These are phyloP conservation scores for Paxillus ammoniavirescens DNA, from an alignment of 768 basidiomycete genomes.

Conservation along the genomic window DNA sequence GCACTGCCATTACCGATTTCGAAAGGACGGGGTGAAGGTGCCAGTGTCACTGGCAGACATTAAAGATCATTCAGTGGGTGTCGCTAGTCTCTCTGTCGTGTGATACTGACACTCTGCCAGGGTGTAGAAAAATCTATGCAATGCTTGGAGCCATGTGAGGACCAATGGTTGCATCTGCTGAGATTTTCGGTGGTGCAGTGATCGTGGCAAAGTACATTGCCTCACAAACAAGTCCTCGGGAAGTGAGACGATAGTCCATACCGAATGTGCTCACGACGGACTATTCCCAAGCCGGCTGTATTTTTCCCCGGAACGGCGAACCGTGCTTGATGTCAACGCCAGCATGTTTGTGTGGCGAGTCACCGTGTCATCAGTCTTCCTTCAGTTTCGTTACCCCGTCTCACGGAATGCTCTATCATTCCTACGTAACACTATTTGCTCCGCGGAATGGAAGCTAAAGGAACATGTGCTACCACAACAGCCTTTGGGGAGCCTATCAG, in stretches of 20 bases:
- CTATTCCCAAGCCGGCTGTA: neutral
- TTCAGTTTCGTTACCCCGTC: neutral
- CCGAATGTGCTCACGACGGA: neutral
- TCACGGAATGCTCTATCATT: conserved; percentile 1
- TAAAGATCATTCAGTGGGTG: conserved; percentile 2
- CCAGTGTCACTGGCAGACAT: too few relatives aligned
- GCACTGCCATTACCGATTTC: conserved; percentile 38
- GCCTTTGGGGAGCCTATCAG: conserved; percentile 13
- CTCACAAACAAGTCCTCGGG: neutral
- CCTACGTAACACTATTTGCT: conserved; percentile 2
- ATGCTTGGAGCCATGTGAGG: neutral
- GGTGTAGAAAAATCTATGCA: neutral
- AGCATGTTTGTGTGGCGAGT: neutral
- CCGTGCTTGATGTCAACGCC: neutral
- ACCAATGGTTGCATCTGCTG: neutral
- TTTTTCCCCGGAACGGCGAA: neutral
- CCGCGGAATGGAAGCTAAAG: conserved; percentile 23
- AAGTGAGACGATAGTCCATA: neutral
- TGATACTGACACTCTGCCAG: neutral
- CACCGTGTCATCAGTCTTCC: neutral
- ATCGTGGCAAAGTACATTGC: neutral
- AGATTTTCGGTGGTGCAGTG: neutral
- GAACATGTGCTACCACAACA: neutral
- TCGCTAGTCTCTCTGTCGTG: neutral
- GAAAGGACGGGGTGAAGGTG: neutral